These are phyloP conservation scores for Lachancea meyersii DNA, from an alignment of 805 yeast species.

Conservation along the genomic window DNA sequence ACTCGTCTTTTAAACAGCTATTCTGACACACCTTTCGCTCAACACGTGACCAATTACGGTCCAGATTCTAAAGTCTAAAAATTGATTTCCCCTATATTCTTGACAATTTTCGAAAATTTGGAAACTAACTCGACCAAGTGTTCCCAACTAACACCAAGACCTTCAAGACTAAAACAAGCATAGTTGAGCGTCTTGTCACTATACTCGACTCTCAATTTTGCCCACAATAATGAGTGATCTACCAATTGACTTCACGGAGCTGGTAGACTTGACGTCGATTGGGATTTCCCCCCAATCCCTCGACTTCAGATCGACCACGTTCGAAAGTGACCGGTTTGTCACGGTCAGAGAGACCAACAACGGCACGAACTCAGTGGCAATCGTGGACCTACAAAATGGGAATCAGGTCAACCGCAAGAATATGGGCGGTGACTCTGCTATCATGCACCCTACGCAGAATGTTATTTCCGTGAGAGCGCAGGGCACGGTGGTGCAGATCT, in stretches of 20 bases:
- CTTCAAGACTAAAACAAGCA: no score
- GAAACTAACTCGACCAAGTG: no score
- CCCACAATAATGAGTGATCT: constrained; percentile 48
- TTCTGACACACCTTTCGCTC: no score
- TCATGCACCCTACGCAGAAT: constrained; percentile 86
- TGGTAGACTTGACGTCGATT: constrained; percentile 77
- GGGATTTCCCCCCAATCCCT: constrained; percentile 82
- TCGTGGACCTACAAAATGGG: constrained; percentile 74
- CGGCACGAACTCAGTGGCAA: constrained; percentile 85
- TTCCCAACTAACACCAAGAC: no score
- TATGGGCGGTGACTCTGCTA: constrained; percentile 96
- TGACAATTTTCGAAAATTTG: no score
- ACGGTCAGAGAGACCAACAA: constrained; percentile 62
- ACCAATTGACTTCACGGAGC: constrained; percentile 95
- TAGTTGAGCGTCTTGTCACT: background rate
- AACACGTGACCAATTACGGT: no score
- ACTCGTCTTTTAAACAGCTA: no score
- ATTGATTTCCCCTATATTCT: no score
- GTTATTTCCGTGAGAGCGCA: constrained; percentile 92
- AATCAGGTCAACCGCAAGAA: constrained; percentile 80
- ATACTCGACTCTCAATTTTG: background rate
- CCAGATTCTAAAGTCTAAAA: no score
- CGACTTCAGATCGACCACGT: constrained; percentile 89
- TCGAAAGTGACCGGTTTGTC: constrained; percentile 87
- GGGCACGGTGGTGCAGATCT: constrained; percentile 92